phyloP scores from a whole-genome alignment of 179 eudicot species.

The Silene vulgaris region DNA sequence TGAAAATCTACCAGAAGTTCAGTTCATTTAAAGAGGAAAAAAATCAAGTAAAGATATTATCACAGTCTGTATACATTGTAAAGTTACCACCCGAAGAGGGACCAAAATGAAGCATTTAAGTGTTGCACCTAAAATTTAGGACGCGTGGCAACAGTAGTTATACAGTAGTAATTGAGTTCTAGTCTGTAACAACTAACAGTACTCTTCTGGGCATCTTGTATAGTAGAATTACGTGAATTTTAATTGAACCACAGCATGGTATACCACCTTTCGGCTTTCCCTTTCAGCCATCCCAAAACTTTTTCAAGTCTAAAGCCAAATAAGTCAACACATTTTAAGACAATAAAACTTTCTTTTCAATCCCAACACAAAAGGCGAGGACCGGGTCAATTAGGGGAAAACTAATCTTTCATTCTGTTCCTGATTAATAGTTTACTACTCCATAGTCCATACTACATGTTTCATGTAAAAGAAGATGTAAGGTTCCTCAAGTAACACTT shows the following conservation, averaged over 20 bases:
- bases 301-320: neutral
- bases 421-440: neutral
- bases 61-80: neutral
- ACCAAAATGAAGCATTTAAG: slow-evolving; percentile 22
- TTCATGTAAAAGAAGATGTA: too few species aligned
- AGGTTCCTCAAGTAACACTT: too few species aligned
- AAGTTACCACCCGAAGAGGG: slow-evolving; percentile 14
- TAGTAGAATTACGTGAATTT: neutral
- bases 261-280: slow-evolving; percentile 17
- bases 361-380: slow-evolving; percentile 9
- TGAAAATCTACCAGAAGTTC: neutral
- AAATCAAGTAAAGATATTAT: neutral
- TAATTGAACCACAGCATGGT: neutral
- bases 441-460: too few species aligned
- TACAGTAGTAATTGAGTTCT: slow-evolving; percentile 19
- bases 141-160: slow-evolving; percentile 27
- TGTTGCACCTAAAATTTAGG: slow-evolving; percentile 11
- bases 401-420: neutral
- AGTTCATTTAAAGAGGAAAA: slow-evolving; percentile 3
- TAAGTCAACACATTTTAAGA: slow-evolving; percentile 8
- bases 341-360: neutral
- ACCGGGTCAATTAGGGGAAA: slow-evolving; percentile 20
- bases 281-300: neutral
- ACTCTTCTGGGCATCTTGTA: neutral
- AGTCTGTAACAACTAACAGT: slow-evolving; percentile 7